Evolutionary conservation across 2,329 filamentous ascomycete species (phyloP), one percentile per base, ranked within the genome.

Genomic region (Nothopassalora personata): DNA sequence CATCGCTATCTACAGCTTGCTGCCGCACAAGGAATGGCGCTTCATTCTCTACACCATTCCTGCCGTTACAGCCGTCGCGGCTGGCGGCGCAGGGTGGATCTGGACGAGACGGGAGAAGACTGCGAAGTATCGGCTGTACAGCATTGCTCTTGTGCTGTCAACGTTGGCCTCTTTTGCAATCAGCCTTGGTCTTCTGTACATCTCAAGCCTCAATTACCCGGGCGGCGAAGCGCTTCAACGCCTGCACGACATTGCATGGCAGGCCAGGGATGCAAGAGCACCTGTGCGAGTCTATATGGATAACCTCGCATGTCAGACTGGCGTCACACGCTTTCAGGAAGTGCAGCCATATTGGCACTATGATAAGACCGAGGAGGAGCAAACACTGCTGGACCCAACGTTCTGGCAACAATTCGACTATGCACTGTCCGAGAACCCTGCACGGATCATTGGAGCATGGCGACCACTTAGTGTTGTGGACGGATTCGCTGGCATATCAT

Each of bases 21-120:
- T 96, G 62, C 92, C 93, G 0, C 94, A 99, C 77, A 99, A 99
- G 73, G 94, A 99, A 76, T 89, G 91, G 72, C 89, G 94, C 18
- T 99, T 99, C 79, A 87, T 99, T 66, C 86, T 97, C 68, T 97
- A 97, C 75, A 81, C 85, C 54, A 81, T 96, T 27, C 94, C 94
- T 0, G 81, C 87, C 0, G 77, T 97, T 31, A 96, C 92, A 0
- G 88, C 87, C 10, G 83, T 87, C 2, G 87, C 91, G 0, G 86
- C 90, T 3, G 80, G 90, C 4, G 87, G 86, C 19, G 90, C 91
- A 13, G 83, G 85, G 57, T 87, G 85, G 73, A 76, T 95, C 64
- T 74, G 71, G 72, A 72, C 66, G 1, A 86, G 87, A 45, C 79
- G 83, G n/a, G 69, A 77, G 5, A 92, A 91, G 71, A 83, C 82